phyloP scores from a whole-genome alignment of 805 yeast species.

The Pichia deserticola region DNA sequence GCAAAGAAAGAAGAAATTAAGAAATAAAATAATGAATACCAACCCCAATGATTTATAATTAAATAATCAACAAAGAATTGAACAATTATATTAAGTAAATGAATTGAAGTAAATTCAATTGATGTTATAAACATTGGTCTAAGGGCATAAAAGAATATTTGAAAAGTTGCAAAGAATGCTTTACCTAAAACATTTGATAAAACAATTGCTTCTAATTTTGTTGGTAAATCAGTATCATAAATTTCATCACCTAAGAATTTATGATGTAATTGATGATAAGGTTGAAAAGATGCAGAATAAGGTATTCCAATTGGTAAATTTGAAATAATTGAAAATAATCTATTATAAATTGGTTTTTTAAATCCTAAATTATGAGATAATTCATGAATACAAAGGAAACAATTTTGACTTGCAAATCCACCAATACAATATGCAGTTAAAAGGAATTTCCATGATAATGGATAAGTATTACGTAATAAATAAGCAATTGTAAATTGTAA shows the following conservation, averaged over 20 bases:
- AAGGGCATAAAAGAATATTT: constrained; percentile 80
- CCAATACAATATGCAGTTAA: constrained; percentile 70
- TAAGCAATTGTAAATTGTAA: constrained; percentile 65
- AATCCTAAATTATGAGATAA: constrained; percentile 79
- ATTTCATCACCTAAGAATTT: constrained; percentile 80
- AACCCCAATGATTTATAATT: constrained; percentile 56
- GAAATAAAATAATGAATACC: constrained; percentile 57
- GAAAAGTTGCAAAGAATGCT: constrained; percentile 85
- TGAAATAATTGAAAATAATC: constrained; percentile 66
- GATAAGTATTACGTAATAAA: constrained; percentile 46
- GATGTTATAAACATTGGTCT: constrained; percentile 83
- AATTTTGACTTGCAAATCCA: constrained; percentile 78
- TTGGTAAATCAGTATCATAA: constrained; percentile 85
- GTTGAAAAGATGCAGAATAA: constrained; percentile 80
- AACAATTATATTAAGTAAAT: constrained; percentile 54
- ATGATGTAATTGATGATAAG: constrained; percentile 88
- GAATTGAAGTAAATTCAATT: constrained; percentile 67
- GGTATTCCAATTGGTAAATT: constrained; percentile 89
- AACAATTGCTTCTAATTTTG: constrained; percentile 64
- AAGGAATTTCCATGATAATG: constrained; percentile 48
- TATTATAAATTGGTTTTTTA: constrained; percentile 69
- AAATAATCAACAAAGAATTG: constrained; percentile 55
- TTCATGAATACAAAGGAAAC: constrained; percentile 85
- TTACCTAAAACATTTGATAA: constrained; percentile 77
- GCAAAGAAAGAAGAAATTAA: constrained; percentile 76